Evolutionary conservation across 164 flowering plant genomes (phyloP).

Genomic region (Nymphaea thermarum): DNA sequence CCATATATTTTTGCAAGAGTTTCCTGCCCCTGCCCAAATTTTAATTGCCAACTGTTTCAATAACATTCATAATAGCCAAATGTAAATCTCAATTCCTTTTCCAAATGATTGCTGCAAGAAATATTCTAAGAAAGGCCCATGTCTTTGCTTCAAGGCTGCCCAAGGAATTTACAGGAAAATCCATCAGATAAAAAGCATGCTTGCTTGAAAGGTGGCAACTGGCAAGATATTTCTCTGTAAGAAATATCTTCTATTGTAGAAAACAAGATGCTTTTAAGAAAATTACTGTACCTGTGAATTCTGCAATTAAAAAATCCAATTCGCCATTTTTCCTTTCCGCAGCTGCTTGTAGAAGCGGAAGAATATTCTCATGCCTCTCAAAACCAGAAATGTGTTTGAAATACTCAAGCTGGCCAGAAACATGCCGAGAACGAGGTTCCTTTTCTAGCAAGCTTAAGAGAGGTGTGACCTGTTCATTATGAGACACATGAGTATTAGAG

Average conservation of each 20-base stretch:
- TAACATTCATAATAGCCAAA: no score
- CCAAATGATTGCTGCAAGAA: no score
- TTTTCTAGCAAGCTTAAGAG: slow-evolving; percentile 94
- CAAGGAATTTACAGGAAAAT: no score
- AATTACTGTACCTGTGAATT: slow-evolving; percentile 63
- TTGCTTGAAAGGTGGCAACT: no score
- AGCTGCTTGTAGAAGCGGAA: slow-evolving; percentile 76
- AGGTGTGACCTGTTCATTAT: slow-evolving; percentile 82
- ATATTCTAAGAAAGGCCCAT: no score
- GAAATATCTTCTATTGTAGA: not conserved
- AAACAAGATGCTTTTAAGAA: not conserved
- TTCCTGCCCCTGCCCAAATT: no score
- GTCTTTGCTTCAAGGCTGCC: no score
- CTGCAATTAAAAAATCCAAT: slow-evolving; percentile 88
- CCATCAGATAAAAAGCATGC: no score
- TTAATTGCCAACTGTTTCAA: no score
- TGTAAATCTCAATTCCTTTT: no score
- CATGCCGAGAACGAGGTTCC: slow-evolving; percentile 90
- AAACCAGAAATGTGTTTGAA: slow-evolving; percentile 54
- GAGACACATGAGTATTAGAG: slow-evolving; percentile 20
- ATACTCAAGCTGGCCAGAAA: slow-evolving; percentile 94
- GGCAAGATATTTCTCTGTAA: no score
- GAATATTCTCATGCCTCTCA: slow-evolving; percentile 81
- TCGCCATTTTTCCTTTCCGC: slow-evolving; percentile 81
- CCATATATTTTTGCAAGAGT: no score